Conservation (phyloP, 2,329 filamentous ascomycete species). For the Sporothrix luriei region DNA sequence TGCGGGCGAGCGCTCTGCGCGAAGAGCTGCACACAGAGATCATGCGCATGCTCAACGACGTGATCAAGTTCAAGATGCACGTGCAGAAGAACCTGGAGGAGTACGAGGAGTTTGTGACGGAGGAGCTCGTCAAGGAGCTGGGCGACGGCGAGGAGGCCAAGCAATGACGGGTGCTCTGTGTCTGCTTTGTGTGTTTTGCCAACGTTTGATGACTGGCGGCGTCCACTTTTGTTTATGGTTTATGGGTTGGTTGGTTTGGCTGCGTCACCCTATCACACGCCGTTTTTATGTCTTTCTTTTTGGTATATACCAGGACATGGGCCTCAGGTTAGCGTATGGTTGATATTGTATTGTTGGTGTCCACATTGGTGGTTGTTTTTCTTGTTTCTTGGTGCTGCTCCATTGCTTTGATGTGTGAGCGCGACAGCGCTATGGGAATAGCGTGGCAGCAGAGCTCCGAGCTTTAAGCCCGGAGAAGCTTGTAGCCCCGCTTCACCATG, state of each 20-base stretch:
- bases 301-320: slow-evolving; percentile 21
- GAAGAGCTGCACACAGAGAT: slow-evolving; percentile 98
- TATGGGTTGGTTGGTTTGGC: not conserved
- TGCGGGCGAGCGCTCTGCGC: slow-evolving; percentile 78
- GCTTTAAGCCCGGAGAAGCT: not conserved
- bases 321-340: slow-evolving; percentile 17
- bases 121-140: slow-evolving; percentile 86
- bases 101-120: slow-evolving; percentile 89
- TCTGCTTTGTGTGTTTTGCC: slow-evolving; percentile 10
- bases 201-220: slow-evolving; percentile 21
- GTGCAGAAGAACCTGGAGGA: slow-evolving; percentile 90
- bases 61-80: slow-evolving; percentile 98
- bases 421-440: not conserved
- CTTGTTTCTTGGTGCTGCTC: not conserved
- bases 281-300: not conserved
- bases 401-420: not conserved
- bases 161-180: not conserved
- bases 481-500: slow-evolving; percentile 16
- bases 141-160: slow-evolving; percentile 48
- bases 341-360: not conserved
- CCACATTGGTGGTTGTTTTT: not conserved
- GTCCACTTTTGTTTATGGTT: not conserved
- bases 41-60: slow-evolving; percentile 92
- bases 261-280: not conserved
- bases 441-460: not conserved